Evolutionary conservation across 108 stramenopile species (phyloP), one percentile per base, ranked within the genome.

Genomic region (Skeletonema costatum): DNA sequence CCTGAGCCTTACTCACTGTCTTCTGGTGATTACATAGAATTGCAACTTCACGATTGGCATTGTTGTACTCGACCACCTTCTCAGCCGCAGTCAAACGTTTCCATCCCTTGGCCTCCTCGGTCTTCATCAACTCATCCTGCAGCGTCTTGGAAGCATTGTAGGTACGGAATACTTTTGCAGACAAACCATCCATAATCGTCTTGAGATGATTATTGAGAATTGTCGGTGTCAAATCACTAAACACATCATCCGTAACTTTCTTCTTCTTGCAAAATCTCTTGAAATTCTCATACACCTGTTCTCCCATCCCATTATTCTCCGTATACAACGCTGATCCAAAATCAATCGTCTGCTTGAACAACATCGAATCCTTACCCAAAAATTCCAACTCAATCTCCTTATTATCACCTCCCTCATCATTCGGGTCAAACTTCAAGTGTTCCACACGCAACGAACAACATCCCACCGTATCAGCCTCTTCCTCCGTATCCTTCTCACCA

Each of bases 131-230:
- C 85, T 99, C 96, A 70, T 96, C 89, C 73, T 99, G 97, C 51
- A 99, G 85, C 12, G 99, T 99, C 46, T 95, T 92, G 32, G 97
- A 97, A 4, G 99, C 99, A 85, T 99, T 99, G 93, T 98, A 99
- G 42, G 99, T 99, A 96, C 99, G 98, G 82, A 99, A 99, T 1
- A 99, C 99, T 76, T 99, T 99, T 66, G 99, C 99, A n/a, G 97
- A 91, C 9, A 99, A 87, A 2, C 99, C 99, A 16, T 97, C 96
- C 99, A 99, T 99, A 66, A 98, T 92, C 9, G 84, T 81, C 71
- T 98, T 96, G 68, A 99, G 87, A 71, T 99, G 97, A 29, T 83
- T 81, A 87, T 99, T 99, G 65, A 99, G 86, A 70, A 90, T 76
- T 14, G 92, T 87, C 2, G 98, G 98, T 50, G 92, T 96, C 72